These are phyloP conservation scores for Candida ficus DNA, from an alignment of 805 yeast species.

Conservation along the genomic window DNA sequence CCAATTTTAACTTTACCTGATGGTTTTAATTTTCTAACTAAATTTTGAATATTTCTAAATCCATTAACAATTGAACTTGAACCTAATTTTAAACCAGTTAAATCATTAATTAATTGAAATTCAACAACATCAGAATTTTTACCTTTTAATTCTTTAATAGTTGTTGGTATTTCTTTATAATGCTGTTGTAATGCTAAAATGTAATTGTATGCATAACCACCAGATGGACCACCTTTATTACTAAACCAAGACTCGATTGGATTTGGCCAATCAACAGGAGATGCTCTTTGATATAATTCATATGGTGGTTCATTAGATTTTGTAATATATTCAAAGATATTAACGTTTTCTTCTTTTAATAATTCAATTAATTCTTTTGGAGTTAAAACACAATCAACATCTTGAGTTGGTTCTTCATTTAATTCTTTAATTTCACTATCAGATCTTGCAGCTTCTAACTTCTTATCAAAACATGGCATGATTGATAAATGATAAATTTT, in stretches of 20 bases:
- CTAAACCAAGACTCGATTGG: slow-evolving; percentile 61
- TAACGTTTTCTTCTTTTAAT: slow-evolving; percentile 47
- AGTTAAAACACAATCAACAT: slow-evolving; percentile 93
- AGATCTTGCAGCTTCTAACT: slow-evolving; percentile 86
- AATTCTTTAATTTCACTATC: slow-evolving; percentile 32
- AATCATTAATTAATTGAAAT: slow-evolving; percentile 43
- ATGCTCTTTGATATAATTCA: slow-evolving; percentile 28
- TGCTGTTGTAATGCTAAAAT: slow-evolving; percentile 35
- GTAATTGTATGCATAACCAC: slow-evolving; percentile 82
- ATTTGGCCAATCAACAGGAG: slow-evolving; percentile 63
- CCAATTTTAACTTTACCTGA: slow-evolving; percentile 22
- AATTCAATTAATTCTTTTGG: slow-evolving; percentile 81
- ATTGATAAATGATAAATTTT: slow-evolving; percentile 74
- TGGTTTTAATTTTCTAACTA: slow-evolving; percentile 66
- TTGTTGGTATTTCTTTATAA: slow-evolving; percentile 16
- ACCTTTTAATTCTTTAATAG: slow-evolving; percentile 46
- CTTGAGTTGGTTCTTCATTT: slow-evolving; percentile 33
- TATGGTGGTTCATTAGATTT: slow-evolving; percentile 11
- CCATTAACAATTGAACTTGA: slow-evolving; percentile 77
- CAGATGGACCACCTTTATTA: slow-evolving; percentile 78
- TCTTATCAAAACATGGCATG: slow-evolving; percentile 98
- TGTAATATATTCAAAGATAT: slow-evolving; percentile 27
- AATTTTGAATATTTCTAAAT: slow-evolving; percentile 88
- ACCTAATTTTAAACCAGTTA: slow-evolving; percentile 37
- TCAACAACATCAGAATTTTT: slow-evolving; percentile 72